Evolutionary conservation across 108 stramenopile species (phyloP).

Genomic region (Skeletonema marinoi): DNA sequence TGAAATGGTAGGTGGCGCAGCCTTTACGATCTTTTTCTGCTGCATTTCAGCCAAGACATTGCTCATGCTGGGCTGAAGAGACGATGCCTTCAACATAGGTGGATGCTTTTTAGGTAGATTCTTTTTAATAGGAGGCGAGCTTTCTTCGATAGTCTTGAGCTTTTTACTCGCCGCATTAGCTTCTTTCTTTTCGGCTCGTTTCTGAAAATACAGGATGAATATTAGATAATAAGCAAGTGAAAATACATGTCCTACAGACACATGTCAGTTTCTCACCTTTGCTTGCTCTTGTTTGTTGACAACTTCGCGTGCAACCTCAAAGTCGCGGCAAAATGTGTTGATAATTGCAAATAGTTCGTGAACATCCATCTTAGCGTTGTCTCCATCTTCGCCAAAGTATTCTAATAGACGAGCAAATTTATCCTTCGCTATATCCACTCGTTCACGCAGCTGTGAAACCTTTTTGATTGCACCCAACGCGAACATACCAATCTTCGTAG

Average conservation of each 20-base stretch:
- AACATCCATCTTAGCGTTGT: conserved; percentile 64
- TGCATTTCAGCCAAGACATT: conserved; percentile 34
- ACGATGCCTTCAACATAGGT: conserved; percentile 19
- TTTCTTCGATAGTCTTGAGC: conserved; percentile 18
- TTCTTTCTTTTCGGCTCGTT: conserved; percentile 42
- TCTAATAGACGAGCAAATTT: conserved; percentile 69
- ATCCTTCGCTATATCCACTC: conserved; percentile 71
- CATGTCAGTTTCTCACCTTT: conserved; percentile 45
- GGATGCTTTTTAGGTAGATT: neutral
- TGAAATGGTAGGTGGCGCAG: conserved; percentile 1
- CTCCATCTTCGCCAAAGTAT: conserved; percentile 83
- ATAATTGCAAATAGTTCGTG: conserved; percentile 89
- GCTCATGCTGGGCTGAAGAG: conserved; percentile 35
- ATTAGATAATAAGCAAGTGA: neutral
- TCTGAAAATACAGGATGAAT: conserved; percentile 12
- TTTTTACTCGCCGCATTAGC: conserved; percentile 13
- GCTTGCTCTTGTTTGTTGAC: conserved; percentile 70
- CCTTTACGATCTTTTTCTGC: conserved; percentile 8
- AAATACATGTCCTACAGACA: neutral
- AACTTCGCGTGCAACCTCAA: conserved; percentile 76
- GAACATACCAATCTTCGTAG: conserved; percentile 78
- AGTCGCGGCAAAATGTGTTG: conserved; percentile 72
- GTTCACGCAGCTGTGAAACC: conserved; percentile 82
- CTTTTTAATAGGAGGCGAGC: neutral
- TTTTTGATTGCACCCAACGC: conserved; percentile 85